A percentile compares a stretch with the other conserved stretches of the same genome.
Evolutionary conservation across 2,329 filamentous ascomycete genomes (phyloP).

Genomic region (Calonectria pseudoreteaudii): DNA sequence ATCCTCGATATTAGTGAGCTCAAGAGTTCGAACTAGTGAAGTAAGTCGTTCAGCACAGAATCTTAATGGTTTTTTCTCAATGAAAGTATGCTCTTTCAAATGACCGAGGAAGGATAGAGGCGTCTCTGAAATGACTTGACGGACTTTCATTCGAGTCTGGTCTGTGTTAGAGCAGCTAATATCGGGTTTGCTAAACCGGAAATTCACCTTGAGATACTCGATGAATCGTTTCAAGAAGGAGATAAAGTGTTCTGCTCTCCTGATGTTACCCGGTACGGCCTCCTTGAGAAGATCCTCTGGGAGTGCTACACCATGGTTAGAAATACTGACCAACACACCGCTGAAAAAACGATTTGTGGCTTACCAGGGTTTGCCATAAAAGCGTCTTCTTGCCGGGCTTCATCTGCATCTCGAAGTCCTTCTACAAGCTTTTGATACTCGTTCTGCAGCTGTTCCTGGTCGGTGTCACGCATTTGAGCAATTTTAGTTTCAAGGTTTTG

Average conservation of each 20-base stretch:
- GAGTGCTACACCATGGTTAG: slow-evolving; percentile 64
- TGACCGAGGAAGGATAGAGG: slow-evolving; percentile 93
- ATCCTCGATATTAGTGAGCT: slow-evolving; percentile 97
- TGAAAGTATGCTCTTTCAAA: slow-evolving; percentile 95
- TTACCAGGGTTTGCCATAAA: slow-evolving; percentile 92
- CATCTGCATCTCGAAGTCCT: slow-evolving; percentile 87
- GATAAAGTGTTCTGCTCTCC: slow-evolving; percentile 95
- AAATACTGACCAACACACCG: not conserved
- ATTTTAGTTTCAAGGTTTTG: slow-evolving; percentile 93
- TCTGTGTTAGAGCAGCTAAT: slow-evolving; percentile 8
- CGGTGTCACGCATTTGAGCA: slow-evolving; percentile 93
- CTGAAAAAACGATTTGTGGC: slow-evolving; percentile 5
- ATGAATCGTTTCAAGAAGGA: slow-evolving; percentile 96
- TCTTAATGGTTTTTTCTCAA: slow-evolving; percentile 92
- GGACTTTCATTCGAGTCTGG: slow-evolving; percentile 95
- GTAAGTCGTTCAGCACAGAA: slow-evolving; percentile 97
- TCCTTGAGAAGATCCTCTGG: slow-evolving; percentile 96
- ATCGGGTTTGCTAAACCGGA: too few relatives aligned
- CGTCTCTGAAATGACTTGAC: slow-evolving; percentile 97
- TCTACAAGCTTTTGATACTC: slow-evolving; percentile 97
- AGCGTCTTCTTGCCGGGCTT: slow-evolving; percentile 90
- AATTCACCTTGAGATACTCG: slow-evolving; percentile 84
- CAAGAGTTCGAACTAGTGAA: slow-evolving; percentile 92
- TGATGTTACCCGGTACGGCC: slow-evolving; percentile 95
- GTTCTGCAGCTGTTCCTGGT: slow-evolving; percentile 92